Conservation (phyloP, 1,284 basidiomycete species). For the Cerioporus squamosus region DNA sequence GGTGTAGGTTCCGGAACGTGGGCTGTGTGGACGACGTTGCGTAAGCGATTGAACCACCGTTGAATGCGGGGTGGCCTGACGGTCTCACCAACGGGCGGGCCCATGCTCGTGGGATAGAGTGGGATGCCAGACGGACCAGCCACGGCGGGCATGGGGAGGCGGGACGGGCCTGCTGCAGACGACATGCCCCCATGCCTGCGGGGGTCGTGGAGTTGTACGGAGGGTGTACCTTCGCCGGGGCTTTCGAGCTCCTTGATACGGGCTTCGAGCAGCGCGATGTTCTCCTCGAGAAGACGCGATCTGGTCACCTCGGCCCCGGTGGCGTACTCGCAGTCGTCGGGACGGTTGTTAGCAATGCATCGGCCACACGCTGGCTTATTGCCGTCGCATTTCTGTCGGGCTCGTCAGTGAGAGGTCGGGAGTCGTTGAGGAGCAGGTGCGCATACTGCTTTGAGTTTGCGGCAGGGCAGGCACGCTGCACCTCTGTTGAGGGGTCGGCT, state of each 20-base stretch:
- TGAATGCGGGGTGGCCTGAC: background rate
- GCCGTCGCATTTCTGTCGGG: conserved; percentile 34
- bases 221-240: conserved; percentile 22
- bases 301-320: conserved; percentile 31
- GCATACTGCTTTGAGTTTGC: conserved; percentile 24
- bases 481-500: conserved; percentile 19
- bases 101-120: background rate
- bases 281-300: conserved; percentile 35
- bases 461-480: conserved; percentile 23
- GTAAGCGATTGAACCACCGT: background rate
- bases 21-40: background rate
- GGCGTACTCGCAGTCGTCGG: conserved; percentile 37
- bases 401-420: background rate
- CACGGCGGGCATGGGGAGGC: background rate
- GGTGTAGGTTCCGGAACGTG: conserved; percentile 6
- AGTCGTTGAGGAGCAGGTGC: background rate
- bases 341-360: conserved; percentile 27
- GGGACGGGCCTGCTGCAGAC: background rate
- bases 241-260: conserved; percentile 35
- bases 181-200: background rate
- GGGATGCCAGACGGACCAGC: background rate
- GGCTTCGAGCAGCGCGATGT: conserved; percentile 33
- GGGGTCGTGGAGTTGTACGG: conserved; percentile 26
- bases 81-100: conserved; percentile 12
- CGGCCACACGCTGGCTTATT: conserved; percentile 32